Percentiles rank a stretch among this genome's conserved stretches.
Evolutionary conservation across 1,139 yeast genomes (phyloP).

Genomic region (Diutina ranongensis): DNA sequence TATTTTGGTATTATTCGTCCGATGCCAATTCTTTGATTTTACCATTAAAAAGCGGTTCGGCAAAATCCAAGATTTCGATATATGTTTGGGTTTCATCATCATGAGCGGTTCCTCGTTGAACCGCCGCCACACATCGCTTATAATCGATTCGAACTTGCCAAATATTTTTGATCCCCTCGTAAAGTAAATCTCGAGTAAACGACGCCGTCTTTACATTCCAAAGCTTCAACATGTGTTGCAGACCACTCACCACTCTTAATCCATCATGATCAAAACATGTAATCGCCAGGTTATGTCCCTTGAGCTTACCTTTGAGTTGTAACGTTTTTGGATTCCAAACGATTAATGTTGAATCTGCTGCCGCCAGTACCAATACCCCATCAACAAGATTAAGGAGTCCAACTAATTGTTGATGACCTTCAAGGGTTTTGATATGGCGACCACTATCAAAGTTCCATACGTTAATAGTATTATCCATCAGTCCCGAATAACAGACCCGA

Average conservation of each 20-base stretch:
- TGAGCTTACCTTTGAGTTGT: constrained; percentile 52
- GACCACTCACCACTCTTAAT: constrained; percentile 76
- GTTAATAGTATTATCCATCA: constrained; percentile 81
- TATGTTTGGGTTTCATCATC: constrained; percentile 22
- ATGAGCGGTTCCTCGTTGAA: constrained; percentile 34
- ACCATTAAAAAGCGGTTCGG: neutral
- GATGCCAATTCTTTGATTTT: neutral
- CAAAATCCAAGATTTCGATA: constrained; percentile 77
- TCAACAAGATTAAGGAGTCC: constrained; percentile 76
- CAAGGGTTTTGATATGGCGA: constrained; percentile 48
- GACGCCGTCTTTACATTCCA: constrained; percentile 80
- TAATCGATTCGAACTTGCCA: constrained; percentile 93
- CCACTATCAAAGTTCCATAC: constrained; percentile 87
- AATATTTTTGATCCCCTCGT: constrained; percentile 70
- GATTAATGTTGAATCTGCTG: constrained; percentile 85
- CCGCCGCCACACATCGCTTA: constrained; percentile 84
- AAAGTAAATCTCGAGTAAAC: constrained; percentile 61
- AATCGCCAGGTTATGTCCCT: constrained; percentile 82
- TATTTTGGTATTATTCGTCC: neutral
- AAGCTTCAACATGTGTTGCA: constrained; percentile 66
- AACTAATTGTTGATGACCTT: constrained; percentile 83
- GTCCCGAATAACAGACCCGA: constrained; percentile 80
- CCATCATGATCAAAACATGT: constrained; percentile 92
- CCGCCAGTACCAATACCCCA: constrained; percentile 82
- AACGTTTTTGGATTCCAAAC: constrained; percentile 90